Percentiles rank a stretch among this genome's conserved stretches.
phyloP scores from a whole-genome alignment of 2,329 filamentous ascomycete genomes.

The Aureobasidium musti region DNA sequence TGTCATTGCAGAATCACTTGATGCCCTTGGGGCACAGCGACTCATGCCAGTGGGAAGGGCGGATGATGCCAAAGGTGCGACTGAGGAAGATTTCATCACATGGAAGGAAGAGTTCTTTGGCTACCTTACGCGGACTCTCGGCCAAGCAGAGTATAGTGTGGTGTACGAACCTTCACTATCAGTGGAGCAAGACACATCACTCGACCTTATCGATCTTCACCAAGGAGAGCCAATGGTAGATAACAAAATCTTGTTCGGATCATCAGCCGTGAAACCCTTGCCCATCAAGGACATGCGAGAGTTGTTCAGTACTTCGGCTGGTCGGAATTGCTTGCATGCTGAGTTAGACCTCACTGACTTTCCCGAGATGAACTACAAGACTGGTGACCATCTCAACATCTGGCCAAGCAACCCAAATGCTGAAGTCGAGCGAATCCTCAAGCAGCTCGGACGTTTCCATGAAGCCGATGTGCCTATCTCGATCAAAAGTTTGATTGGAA shows the following conservation, averaged over 20 bases:
- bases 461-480: constrained; percentile 36
- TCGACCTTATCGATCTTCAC: constrained; percentile 37
- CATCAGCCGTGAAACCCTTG: constrained; percentile 34
- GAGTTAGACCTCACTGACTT: constrained; percentile 45
- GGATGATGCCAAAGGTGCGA: constrained; percentile 47
- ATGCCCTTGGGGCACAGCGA: constrained; percentile 41
- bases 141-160: constrained; percentile 41
- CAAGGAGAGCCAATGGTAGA: constrained; percentile 35
- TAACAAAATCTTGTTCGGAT: constrained; percentile 2
- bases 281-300: constrained; percentile 41
- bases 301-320: constrained; percentile 39
- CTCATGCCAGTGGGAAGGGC: constrained; percentile 43
- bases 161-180: constrained; percentile 41
- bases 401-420: constrained; percentile 46
- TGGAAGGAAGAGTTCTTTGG: constrained; percentile 46
- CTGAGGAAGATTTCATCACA: constrained; percentile 48
- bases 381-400: constrained; percentile 48
- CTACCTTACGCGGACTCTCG: constrained; percentile 39
- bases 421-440: constrained; percentile 44
- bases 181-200: constrained; percentile 35
- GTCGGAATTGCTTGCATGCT: constrained; percentile 47
- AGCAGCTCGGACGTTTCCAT: constrained; percentile 37
- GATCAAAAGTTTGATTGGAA: constrained; percentile 39
- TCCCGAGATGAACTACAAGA: constrained; percentile 47
- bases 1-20: constrained; percentile 39